Base-by-base conservation (phyloP, 2,329 filamentous ascomycete genomes). In the Colletotrichum karsti region DNA sequence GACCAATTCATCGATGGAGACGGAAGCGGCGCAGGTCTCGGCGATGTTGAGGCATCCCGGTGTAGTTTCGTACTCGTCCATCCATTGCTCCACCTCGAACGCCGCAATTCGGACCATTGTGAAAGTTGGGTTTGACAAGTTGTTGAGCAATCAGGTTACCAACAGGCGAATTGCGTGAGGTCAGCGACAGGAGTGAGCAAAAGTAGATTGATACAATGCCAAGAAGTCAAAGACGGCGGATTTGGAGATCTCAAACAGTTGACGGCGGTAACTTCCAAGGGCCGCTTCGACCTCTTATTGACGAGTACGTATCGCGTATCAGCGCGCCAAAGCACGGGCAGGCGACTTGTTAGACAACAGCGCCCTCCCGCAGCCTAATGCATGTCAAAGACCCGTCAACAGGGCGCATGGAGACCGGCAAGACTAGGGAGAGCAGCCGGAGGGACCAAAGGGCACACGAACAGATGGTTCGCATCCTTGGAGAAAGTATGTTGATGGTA, bases 11-110 rank as follows among this genome's bases (percentile, higher is more conserved):
- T 91, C 85, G 66, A 95, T 81, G 0, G 92, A 94, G 22, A 95
- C 83, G 4, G 92, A 93, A 3, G 91, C 89, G 63, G 89, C 91
- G 75, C 93, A 95, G 1, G 93, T 95, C 78, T 95, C 93, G 64
- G 92, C 91, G 54, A 95, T 87, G 77, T 97, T 95, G 77, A 90
- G 76, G 2, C 87, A 84, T 5, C 82, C 83, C 0, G 86, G 85
- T 3, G 84, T 88, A 8, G 73, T 82, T 75, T 90, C 87, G 70
- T 89, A 88, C 61, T 82, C 79, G 77, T 90, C 86, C 87, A 91
- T 90, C 89, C 89, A 91, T 78, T 89, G 79, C 80, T 97, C 93
- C 8, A 96, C 92, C 15, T 87, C 85, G 74, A 94, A 94, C 1
- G 69, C 57, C 50, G 69, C 41, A 28, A 71, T 54, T 12, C 63